A percentile compares a stretch with the other conserved stretches of the same genome.
Conservation (phyloP, 179 eudicot species). For the Gypsophila paniculata region DNA sequence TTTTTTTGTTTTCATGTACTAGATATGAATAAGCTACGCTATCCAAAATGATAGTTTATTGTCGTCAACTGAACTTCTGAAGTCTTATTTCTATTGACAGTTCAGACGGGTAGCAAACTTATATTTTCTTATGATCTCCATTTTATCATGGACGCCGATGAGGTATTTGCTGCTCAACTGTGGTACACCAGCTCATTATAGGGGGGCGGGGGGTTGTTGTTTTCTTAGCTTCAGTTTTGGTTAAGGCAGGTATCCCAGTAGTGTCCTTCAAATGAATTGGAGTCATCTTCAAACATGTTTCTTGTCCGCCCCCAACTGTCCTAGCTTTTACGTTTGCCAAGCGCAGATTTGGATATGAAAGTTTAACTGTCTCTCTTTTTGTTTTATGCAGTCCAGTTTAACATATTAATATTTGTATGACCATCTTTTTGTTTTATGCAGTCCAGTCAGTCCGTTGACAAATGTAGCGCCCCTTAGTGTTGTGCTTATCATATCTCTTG, state of each 20-base stretch:
- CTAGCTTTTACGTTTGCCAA: too few relatives aligned
- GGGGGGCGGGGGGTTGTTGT: not conserved
- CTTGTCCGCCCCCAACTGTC: not conserved
- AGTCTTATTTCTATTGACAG: slow-evolving; percentile 49
- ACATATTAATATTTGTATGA: slow-evolving; percentile 15
- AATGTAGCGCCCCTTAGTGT: slow-evolving; percentile 82
- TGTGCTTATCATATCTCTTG: slow-evolving; percentile 87
- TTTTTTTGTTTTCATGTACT: not conserved
- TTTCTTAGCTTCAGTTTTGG: not conserved
- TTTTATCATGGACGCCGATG: slow-evolving; percentile 84
- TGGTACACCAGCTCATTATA: slow-evolving; percentile 1
- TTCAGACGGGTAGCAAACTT: slow-evolving; percentile 99
- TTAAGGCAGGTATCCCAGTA: not conserved
- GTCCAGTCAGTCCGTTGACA: slow-evolving; percentile 95
- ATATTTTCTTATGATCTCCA: slow-evolving; percentile 90
- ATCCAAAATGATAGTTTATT: slow-evolving; percentile 8
- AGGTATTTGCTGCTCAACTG: slow-evolving; percentile 50
- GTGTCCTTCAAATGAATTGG: not conserved
- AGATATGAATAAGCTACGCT: slow-evolving; percentile 1
- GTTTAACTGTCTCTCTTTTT: slow-evolving; percentile 2
- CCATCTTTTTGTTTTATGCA: slow-evolving; percentile 45
- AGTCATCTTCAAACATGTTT: not conserved
- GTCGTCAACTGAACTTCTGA: slow-evolving; percentile 12
- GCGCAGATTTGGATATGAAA: not conserved
- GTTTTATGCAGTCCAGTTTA: too few relatives aligned